Evolutionary conservation across 2,329 filamentous ascomycete genomes (phyloP).

Genomic region (Fusarium oxysporum): DNA sequence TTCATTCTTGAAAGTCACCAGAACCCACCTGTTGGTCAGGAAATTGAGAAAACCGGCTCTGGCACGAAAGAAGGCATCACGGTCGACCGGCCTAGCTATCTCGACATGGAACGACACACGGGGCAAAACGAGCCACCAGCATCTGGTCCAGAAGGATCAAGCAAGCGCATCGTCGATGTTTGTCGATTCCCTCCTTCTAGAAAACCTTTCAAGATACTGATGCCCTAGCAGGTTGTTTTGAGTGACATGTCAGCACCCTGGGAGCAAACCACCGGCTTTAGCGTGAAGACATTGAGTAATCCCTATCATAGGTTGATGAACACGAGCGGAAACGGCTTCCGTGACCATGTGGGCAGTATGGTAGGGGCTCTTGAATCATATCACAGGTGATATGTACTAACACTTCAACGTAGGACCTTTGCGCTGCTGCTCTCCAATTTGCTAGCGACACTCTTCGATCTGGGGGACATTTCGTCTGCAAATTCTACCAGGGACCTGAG

Average conservation of each 20-base stretch:
- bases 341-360: conserved; percentile 95
- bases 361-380: conserved; percentile 63
- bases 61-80: conserved; percentile 41
- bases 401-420: conserved; percentile 77
- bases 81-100: conserved; percentile 67
- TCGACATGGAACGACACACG: conserved; percentile 70
- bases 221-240: conserved; percentile 74
- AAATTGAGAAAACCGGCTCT: conserved; percentile 5
- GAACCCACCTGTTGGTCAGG: conserved; percentile 16
- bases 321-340: conserved; percentile 87
- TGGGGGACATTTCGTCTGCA: conserved; percentile 94
- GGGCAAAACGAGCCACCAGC: not conserved
- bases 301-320: conserved; percentile 99
- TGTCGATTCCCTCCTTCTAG: conserved; percentile 40
- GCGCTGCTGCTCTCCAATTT: conserved; percentile 85
- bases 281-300: conserved; percentile 92
- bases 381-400: not conserved
- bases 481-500: conserved; percentile 93
- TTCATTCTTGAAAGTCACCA: conserved; percentile 74
- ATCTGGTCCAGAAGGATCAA: conserved; percentile 33
- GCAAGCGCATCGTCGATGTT: conserved; percentile 74
- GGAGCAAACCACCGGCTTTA: conserved; percentile 81
- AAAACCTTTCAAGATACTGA: conserved; percentile 27
- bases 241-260: conserved; percentile 99
- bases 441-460: conserved; percentile 83